phyloP scores from a whole-genome alignment of 176 grass and related monocot genomes.

The Pontederia paniculata region DNA sequence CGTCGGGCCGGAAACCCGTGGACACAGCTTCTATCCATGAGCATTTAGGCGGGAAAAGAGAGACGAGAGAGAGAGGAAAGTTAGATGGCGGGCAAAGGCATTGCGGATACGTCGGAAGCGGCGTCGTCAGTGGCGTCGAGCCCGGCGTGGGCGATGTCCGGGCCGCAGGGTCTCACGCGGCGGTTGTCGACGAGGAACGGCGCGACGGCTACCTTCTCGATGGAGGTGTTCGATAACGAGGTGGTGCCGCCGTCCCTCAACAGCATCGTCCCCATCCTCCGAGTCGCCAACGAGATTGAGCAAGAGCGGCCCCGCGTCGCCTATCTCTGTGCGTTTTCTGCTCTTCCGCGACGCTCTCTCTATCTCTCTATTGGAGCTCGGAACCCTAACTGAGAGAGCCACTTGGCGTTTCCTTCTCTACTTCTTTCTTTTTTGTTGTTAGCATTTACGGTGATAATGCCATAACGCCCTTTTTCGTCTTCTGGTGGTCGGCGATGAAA shows the following conservation, averaged over 20 bases:
- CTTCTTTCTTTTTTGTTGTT: not conserved
- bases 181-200: conserved; percentile 55
- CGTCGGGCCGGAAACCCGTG: too few species aligned
- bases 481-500: not conserved
- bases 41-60: not conserved
- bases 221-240: conserved; percentile 97
- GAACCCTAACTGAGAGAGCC: not conserved
- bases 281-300: conserved; percentile 79
- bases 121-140: conserved; percentile 13
- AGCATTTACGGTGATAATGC: conserved; percentile 1
- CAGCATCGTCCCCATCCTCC: conserved; percentile 84
- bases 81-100: conserved; percentile 27
- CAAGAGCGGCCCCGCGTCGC: conserved; percentile 73
- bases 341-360: not conserved
- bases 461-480: not conserved
- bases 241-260: conserved; percentile 71
- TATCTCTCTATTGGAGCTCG: not conserved
- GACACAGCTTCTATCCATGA: too few species aligned
- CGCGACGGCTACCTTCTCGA: conserved; percentile 68
- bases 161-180: conserved; percentile 37
- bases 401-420: not conserved
- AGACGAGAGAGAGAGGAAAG: conserved; percentile 18
- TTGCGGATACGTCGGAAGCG: conserved; percentile 14
- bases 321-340: conserved; percentile 50
- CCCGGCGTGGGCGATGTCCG: conserved; percentile 11